Evolutionary conservation across 1,284 basidiomycete genomes (phyloP), one percentile per base, ranked within the genome.

Genomic region (Neonothopanus nambi): DNA sequence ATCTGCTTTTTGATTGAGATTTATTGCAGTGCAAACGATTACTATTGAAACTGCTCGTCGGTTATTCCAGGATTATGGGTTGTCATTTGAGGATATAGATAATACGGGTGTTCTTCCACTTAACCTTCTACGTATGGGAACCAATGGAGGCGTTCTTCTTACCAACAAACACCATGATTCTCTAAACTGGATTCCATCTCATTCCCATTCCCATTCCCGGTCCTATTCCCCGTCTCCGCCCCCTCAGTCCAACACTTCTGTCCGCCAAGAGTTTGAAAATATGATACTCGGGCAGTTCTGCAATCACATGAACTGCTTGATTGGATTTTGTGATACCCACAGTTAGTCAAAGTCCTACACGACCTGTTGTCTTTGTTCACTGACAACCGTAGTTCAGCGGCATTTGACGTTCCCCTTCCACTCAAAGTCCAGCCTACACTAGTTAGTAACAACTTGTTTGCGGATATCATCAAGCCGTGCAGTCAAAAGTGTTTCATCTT

Each of bases 301-400:
- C 63, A 72, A 74, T 5, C 80, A 75, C 51, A 53, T 74, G n/a
- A 82, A 72, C 48, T 86, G 84, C 56, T 37, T 78, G 1, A 74
- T 77, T 17, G 70, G 75, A 1, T 76, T 76, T 53, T 87, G 84
- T 58, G 62, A 67, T 30, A 67, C 73, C 2, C 84, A 86, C 61
- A 63, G 82, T 80, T 60, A 61, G 69, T 64, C 47, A 51, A 55
- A n/a, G 46, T n/a, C 3, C 18, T 8, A 51, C 35, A 13, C 9
- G 11, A 9, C 21, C 11, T 37, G 5, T 8, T 17, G 20, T 23
- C 3, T 26, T 54, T 23, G 36, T 20, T 33, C 1, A 44, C 15
- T 1, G 48, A 8, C 35, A n/a, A 17, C 35, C n/a, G n/a, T 6
- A 48, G 39, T n/a, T 47, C 17, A 35, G 12, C 57, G 77, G 71